These are phyloP conservation scores for Claviceps pazoutovae DNA, from an alignment of 2,329 filamentous ascomycete species.

Conservation along the genomic window DNA sequence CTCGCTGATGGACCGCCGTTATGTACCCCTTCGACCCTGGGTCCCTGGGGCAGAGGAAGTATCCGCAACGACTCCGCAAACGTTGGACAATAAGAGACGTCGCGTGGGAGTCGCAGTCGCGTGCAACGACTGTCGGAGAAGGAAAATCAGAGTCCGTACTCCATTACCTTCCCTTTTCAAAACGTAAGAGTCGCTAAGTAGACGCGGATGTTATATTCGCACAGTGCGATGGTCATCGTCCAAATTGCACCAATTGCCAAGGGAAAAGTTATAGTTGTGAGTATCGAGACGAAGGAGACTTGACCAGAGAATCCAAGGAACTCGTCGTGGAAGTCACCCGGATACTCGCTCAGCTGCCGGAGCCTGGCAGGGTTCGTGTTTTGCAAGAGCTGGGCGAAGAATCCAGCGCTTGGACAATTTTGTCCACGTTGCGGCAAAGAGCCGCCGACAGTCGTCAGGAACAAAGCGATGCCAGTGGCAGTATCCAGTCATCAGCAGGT, in stretches of 20 bases:
- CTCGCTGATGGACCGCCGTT: constrained; percentile 3
- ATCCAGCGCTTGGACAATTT: constrained; percentile 9
- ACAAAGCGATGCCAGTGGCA: background rate
- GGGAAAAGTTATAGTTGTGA: constrained; percentile 8
- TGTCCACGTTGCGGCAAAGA: constrained; percentile 10
- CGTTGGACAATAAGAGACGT: constrained; percentile 8
- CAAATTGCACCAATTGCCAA: constrained; percentile 10
- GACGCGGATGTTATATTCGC: background rate
- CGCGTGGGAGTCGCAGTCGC: constrained; percentile 13
- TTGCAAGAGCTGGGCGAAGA: constrained; percentile 11
- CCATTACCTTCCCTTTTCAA: too few relatives aligned
- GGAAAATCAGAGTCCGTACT: constrained; percentile 12
- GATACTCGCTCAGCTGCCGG: constrained; percentile 11
- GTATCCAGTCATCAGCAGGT: background rate
- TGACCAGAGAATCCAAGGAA: constrained; percentile 6
- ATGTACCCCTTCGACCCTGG: constrained; percentile 1
- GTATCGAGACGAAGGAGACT: constrained; percentile 9
- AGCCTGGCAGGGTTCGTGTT: constrained; percentile 8
- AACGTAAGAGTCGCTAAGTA: background rate
- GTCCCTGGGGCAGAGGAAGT: background rate
- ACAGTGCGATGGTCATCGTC: constrained; percentile 11
- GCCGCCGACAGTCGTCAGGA: background rate
- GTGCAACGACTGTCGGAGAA: constrained; percentile 12
- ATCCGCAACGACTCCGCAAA: background rate
- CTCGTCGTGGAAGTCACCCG: constrained; percentile 12